Percentiles rank a stretch among this genome's conserved stretches.
phyloP scores from a whole-genome alignment of 441 rosid species.

The Euphorbia schlechtendalii region DNA sequence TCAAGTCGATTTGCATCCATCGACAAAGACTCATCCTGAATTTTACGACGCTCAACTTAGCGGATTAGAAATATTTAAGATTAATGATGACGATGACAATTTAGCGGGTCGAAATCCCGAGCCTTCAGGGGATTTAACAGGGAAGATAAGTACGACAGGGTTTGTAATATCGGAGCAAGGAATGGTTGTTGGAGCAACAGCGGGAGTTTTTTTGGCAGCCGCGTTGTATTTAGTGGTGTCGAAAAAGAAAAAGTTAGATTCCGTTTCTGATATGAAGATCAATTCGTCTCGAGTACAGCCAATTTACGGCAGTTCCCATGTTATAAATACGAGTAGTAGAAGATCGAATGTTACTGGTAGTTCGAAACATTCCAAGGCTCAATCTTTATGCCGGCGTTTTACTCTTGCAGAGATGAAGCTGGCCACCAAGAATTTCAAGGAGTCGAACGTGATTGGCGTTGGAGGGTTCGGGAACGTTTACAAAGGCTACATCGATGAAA shows the following conservation, averaged over 20 bases:
- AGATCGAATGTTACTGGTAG: slow-evolving; percentile 39
- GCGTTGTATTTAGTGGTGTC: slow-evolving; percentile 35
- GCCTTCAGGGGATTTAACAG: slow-evolving; percentile 37
- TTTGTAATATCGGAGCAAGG: slow-evolving; percentile 10
- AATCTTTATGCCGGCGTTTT: slow-evolving; percentile 61
- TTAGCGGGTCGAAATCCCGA: slow-evolving; percentile 58
- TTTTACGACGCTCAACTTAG: slow-evolving; percentile 44
- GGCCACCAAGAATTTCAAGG: slow-evolving; percentile 52
- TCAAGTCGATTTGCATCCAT: slow-evolving; percentile 38
- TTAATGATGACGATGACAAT: slow-evolving; percentile 26
- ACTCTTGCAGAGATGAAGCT: slow-evolving; percentile 41
- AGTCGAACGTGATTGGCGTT: slow-evolving; percentile 54
- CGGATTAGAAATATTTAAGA: slow-evolving; percentile 65
- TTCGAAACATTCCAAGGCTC: slow-evolving; percentile 22
- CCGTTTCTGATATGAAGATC: slow-evolving; percentile 27
- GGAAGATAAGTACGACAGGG: slow-evolving; percentile 4
- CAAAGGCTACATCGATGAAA: slow-evolving; percentile 47
- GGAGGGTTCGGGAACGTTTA: slow-evolving; percentile 80
- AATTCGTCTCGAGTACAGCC: slow-evolving; percentile 56
- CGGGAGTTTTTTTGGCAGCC: slow-evolving; percentile 38
- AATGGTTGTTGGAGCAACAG: slow-evolving; percentile 30
- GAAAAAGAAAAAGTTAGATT: slow-evolving; percentile 26
- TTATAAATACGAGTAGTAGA: slow-evolving; percentile 23
- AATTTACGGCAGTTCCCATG: slow-evolving; percentile 35
- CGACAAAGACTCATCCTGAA: slow-evolving; percentile 30